Conservation (phyloP, 352 stramenopile genomes). For the Phytophthora pinifolia region DNA sequence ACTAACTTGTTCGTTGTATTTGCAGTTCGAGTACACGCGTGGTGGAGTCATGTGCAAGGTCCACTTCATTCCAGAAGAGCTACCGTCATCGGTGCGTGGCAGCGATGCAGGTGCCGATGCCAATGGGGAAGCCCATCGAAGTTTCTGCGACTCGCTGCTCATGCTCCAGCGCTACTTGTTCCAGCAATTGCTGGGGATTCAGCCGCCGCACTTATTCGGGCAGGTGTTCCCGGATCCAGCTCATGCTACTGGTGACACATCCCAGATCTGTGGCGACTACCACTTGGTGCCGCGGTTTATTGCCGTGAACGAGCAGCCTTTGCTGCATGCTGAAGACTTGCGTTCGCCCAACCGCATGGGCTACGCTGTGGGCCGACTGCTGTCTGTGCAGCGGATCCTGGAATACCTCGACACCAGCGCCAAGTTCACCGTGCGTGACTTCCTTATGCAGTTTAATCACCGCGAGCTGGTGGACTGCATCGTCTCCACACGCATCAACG, state of each 20-base stretch:
- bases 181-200: conserved; percentile 72
- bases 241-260: conserved; percentile 51
- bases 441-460: conserved; percentile 50
- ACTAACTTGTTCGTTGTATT: not conserved
- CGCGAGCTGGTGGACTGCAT: conserved; percentile 64
- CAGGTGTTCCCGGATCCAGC: conserved; percentile 57
- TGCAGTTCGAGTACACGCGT: conserved; percentile 83
- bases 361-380: conserved; percentile 65
- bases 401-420: conserved; percentile 62
- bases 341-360: conserved; percentile 75
- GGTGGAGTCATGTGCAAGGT: conserved; percentile 80
- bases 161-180: conserved; percentile 79
- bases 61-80: conserved; percentile 60
- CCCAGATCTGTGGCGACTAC: conserved; percentile 71
- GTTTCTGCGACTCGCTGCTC: conserved; percentile 58
- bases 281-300: conserved; percentile 86
- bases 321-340: conserved; percentile 68
- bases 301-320: conserved; percentile 55
- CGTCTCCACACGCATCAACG: conserved; percentile 75
- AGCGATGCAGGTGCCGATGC: conserved; percentile 26
- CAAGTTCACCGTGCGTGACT: conserved; percentile 50
- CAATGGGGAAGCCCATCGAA: conserved; percentile 28
- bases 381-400: conserved; percentile 66
- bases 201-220: conserved; percentile 67
- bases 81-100: conserved; percentile 49